Conservation (phyloP, 257 asterid species). For the Nicotiana attenuata region DNA sequence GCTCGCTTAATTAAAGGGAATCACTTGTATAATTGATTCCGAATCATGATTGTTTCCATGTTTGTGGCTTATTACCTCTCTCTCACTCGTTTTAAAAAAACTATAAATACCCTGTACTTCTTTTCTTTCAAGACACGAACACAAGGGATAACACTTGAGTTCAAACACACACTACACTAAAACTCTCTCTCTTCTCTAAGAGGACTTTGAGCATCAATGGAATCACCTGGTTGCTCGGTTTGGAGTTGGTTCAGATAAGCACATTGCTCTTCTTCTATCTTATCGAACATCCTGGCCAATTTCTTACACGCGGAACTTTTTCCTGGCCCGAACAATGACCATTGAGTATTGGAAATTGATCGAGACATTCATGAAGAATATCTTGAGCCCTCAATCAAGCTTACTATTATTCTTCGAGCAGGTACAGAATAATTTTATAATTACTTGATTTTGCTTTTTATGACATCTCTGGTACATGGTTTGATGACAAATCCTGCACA, state of each 20-base stretch:
- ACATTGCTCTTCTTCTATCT: conserved; percentile 53
- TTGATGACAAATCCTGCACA: conserved; percentile 2
- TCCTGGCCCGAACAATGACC: conserved; percentile 47
- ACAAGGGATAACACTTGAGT: too few species aligned
- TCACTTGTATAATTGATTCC: too few species aligned
- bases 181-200: too few species aligned
- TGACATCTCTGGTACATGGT: neutral
- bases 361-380: conserved; percentile 40
- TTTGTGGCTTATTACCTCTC: too few species aligned
- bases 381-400: conserved; percentile 36
- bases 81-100: too few species aligned
- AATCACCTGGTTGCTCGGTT: conserved; percentile 50
- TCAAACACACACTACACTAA: too few species aligned
- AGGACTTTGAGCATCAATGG: conserved; percentile 67
- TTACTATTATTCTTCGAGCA: conserved; percentile 44
- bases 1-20: too few species aligned
- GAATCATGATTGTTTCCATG: too few species aligned
- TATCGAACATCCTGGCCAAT: conserved; percentile 52
- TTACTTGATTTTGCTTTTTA: neutral
- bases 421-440: conserved; percentile 24
- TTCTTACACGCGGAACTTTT: conserved; percentile 47
- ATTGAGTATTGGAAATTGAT: conserved; percentile 46
- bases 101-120: too few species aligned
- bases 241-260: conserved; percentile 65
- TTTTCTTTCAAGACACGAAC: too few species aligned